These are phyloP conservation scores for Brasilioporus rufonigricans DNA, from an alignment of 768 basidiomycete species.

Conservation along the genomic window DNA sequence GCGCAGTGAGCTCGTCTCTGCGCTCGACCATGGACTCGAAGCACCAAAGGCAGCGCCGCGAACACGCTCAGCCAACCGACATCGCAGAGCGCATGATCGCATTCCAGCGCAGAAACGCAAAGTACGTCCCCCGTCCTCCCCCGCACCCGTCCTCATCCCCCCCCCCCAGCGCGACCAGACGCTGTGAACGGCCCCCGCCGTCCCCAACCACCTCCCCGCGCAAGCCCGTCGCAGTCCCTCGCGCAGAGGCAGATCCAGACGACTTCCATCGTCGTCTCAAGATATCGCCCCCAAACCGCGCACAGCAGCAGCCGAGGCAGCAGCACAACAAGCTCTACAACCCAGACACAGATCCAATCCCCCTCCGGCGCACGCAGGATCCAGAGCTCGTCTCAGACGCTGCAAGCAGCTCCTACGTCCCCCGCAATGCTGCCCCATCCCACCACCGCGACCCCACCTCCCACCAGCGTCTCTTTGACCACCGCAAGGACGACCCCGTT, in stretches of 20 bases:
- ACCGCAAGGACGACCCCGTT: constrained; percentile 87
- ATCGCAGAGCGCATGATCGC: constrained; percentile 65
- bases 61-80: constrained; percentile 46
- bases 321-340: constrained; percentile 59
- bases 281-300: constrained; percentile 53
- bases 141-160: background rate
- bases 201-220: no score
- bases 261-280: constrained; percentile 72
- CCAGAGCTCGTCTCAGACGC: constrained; percentile 64
- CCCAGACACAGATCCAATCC: constrained; percentile 67
- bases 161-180: constrained; percentile 40
- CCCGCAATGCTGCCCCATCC: constrained; percentile 29
- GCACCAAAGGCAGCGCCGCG: constrained; percentile 24
- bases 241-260: constrained; percentile 54
- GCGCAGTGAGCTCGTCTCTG: background rate
- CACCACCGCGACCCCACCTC: constrained; percentile 32
- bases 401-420: constrained; percentile 47
- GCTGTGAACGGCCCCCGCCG: constrained; percentile 41
- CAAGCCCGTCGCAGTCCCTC: background rate
- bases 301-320: no score
- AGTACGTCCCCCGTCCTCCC: constrained; percentile 35
- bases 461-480: constrained; percentile 76
- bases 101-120: constrained; percentile 62
- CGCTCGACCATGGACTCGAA: constrained; percentile 19
- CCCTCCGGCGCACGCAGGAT: constrained; percentile 59